phyloP scores from a whole-genome alignment of 1,284 basidiomycete genomes.

The Megacollybia platyphylla region DNA sequence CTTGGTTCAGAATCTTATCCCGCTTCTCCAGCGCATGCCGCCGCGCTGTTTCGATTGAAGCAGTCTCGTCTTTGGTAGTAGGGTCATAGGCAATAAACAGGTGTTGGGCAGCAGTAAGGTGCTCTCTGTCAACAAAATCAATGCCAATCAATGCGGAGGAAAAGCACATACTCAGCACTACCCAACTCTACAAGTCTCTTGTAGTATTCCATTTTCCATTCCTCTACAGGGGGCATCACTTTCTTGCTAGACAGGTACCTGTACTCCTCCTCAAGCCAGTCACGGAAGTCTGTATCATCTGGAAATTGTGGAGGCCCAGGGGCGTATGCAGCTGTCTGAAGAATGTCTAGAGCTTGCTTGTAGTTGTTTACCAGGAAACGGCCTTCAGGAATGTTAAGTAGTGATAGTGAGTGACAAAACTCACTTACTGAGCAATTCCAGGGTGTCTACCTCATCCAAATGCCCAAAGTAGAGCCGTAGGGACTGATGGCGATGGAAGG shows the following conservation, averaged over 20 bases:
- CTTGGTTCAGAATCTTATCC: too few species aligned
- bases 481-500: slow-evolving; percentile 11
- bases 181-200: slow-evolving; percentile 5
- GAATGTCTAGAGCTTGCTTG: too few species aligned
- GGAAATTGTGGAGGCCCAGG: not conserved
- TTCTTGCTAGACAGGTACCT: slow-evolving; percentile 7
- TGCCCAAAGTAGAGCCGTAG: slow-evolving; percentile 9
- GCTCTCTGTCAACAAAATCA: too few species aligned
- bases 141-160: not conserved
- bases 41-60: too few species aligned
- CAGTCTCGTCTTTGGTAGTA: too few species aligned
- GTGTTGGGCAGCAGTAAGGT: too few species aligned
- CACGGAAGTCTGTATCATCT: not conserved
- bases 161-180: not conserved
- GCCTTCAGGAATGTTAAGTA: not conserved
- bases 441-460: slow-evolving; percentile 10
- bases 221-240: too few species aligned
- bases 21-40: too few species aligned
- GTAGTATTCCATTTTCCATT: too few species aligned
- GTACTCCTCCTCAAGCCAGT: slow-evolving; percentile 12
- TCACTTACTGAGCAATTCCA: not conserved
- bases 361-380: too few species aligned
- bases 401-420: too few species aligned
- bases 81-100: too few species aligned
- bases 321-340: not conserved